These are phyloP conservation scores for Chlorophyllum brunneum DNA, from an alignment of 768 basidiomycete genomes.

Conservation along the genomic window DNA sequence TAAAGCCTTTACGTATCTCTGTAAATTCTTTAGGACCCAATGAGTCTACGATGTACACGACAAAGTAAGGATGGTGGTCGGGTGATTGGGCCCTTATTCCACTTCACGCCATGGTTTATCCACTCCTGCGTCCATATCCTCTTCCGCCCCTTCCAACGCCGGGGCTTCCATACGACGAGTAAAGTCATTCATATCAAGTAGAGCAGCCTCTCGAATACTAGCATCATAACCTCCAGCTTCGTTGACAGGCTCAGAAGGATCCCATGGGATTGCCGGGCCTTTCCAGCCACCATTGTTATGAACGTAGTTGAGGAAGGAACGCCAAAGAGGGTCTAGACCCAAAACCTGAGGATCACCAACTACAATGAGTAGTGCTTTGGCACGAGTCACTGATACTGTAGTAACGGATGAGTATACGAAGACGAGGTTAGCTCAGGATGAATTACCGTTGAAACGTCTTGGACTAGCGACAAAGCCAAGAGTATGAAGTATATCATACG, in stretches of 20 bases:
- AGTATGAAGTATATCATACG: constrained; percentile 50
- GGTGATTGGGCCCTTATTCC: constrained; percentile 22
- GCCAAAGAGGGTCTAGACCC: constrained; percentile 59
- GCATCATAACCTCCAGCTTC: constrained; percentile 38
- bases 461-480: constrained; percentile 55
- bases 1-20: not conserved
- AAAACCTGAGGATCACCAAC: constrained; percentile 56
- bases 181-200: constrained; percentile 41
- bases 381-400: constrained; percentile 57
- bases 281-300: constrained; percentile 50
- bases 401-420: not conserved
- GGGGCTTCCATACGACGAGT: constrained; percentile 30
- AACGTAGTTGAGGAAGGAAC: constrained; percentile 54
- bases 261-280: constrained; percentile 49
- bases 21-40: not conserved
- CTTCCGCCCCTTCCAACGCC: constrained; percentile 23
- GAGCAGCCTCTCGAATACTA: constrained; percentile 25
- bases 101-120: constrained; percentile 40
- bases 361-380: constrained; percentile 53
- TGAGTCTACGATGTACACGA: too few species aligned
- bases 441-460: constrained; percentile 53
- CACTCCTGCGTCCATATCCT: constrained; percentile 30
- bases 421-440: not conserved
- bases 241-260: constrained; percentile 34
- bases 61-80: not conserved